A percentile compares a stretch with the other conserved stretches of the same genome.
Evolutionary conservation across 164 flowering plant genomes (phyloP).

Genomic region (Saururus chinensis): DNA sequence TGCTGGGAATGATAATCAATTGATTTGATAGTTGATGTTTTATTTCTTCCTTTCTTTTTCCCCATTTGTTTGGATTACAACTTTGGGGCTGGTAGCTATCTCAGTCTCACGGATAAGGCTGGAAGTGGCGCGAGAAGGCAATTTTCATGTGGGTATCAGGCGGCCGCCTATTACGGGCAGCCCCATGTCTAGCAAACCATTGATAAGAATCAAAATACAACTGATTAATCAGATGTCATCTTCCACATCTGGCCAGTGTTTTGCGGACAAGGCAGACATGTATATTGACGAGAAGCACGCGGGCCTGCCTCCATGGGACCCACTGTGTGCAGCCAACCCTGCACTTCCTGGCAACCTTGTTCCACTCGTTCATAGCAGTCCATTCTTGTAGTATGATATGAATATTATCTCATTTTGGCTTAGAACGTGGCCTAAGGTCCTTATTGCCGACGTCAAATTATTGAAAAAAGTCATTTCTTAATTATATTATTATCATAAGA

Average conservation of each 20-base stretch:
- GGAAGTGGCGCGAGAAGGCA: background rate
- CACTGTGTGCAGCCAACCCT: background rate
- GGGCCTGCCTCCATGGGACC: background rate
- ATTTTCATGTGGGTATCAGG: background rate
- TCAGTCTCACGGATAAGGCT: background rate
- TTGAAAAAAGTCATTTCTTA: no score
- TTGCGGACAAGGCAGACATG: background rate
- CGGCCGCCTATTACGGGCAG: background rate
- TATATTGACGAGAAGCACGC: background rate
- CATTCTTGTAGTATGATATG: background rate
- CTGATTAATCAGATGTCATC: background rate
- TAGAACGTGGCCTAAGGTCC: no score
- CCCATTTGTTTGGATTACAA: background rate
- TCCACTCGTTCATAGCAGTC: background rate
- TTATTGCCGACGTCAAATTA: no score
- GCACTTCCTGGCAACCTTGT: background rate
- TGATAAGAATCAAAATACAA: background rate
- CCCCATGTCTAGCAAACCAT: background rate
- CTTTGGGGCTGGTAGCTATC: background rate
- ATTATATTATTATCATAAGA: no score
- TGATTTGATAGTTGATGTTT: background rate
- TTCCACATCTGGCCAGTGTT: background rate
- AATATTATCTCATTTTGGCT: no score
- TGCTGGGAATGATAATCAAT: background rate
- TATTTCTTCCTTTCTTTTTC: background rate